Percentiles rank a stretch among this genome's conserved stretches.
These are phyloP conservation scores for Trichoderma breve DNA, from an alignment of 2,329 filamentous ascomycete species.

Conservation along the genomic window DNA sequence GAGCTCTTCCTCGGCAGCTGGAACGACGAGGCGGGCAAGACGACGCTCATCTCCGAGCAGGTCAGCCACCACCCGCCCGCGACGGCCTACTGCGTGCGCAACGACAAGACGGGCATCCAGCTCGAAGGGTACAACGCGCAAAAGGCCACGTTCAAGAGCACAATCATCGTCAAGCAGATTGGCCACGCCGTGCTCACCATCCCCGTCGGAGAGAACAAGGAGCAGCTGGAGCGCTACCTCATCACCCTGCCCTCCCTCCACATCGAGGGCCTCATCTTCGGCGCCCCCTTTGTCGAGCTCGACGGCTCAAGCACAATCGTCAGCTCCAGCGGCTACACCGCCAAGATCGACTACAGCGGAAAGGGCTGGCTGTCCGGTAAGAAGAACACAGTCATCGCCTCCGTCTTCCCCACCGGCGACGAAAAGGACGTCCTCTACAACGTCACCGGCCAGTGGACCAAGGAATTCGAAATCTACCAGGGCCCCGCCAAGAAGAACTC, in stretches of 20 bases:
- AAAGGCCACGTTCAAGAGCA: constrained; percentile 90
- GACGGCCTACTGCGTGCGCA: constrained; percentile 90
- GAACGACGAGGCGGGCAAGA: constrained; percentile 78
- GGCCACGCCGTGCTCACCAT: constrained; percentile 83
- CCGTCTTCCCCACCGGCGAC: constrained; percentile 66
- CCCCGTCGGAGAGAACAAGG: constrained; percentile 42
- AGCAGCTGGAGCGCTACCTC: constrained; percentile 68
- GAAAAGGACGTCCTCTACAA: constrained; percentile 77
- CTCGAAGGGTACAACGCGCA: constrained; percentile 92
- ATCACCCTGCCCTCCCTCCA: constrained; percentile 90
- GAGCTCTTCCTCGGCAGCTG: constrained; percentile 92
- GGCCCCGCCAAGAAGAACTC: constrained; percentile 53
- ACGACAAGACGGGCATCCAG: constrained; percentile 75
- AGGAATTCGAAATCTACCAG: constrained; percentile 74
- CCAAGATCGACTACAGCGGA: constrained; percentile 89
- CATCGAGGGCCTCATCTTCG: constrained; percentile 88
- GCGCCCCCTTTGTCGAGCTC: constrained; percentile 85
- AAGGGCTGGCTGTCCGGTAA: constrained; percentile 94
- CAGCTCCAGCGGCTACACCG: constrained; percentile 80
- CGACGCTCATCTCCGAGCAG: constrained; percentile 88
- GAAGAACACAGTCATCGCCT: constrained; percentile 85
- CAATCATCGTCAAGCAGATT: constrained; percentile 92
- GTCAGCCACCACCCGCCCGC: constrained; percentile 93
- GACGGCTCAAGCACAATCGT: constrained; percentile 82
- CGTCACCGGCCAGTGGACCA: constrained; percentile 88